Base-by-base conservation (phyloP, 805 yeast species). In the Candida cerambycidarum region DNA sequence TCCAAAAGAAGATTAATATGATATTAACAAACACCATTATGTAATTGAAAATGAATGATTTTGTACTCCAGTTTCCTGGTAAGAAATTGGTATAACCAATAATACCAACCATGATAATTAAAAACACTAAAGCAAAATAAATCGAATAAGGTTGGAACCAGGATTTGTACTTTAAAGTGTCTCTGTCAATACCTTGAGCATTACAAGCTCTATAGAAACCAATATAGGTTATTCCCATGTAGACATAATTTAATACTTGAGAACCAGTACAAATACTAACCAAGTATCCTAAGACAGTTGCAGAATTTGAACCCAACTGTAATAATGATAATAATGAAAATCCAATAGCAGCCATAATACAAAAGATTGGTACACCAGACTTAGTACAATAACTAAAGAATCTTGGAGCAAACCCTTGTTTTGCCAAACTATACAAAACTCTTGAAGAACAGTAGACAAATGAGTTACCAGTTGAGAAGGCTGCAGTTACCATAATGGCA, bases 381-480 rank as follows among this genome's bases (percentile, higher is more conserved):
- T 69, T 73, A 9, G 60, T 59, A 54, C 92, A 83, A 47, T 64
- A 68, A 10, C 78, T 65, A 51, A 88, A 85, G 33, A 85, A 51
- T 29, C 66, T 66, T 9, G 96, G 96, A 1, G 93, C 92, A 47
- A 78, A 76, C 0, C 92, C 89, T 53, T 77, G 79, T 23, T 77
- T 62, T 0, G 93, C 85, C 61, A 86, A 67, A 2, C 88, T 88
- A 58, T 81, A 82, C 16, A 87, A 65, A 0, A 85, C 71, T 56
- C 80, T 63, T 6, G 89, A 77, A 0, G 92, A 82, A 46, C 89
- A 81, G 56, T 79, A 86, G 27, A 85, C 78, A 58, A 81, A 84
- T 1, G 92, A 84, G 59, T 87, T 87, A 41, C 95, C 96, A 2
- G 95, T 89, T 27, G 89, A 82, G 51, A 87, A 83, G 0, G 90